Base-by-base conservation (phyloP, 2,329 filamentous ascomycete genomes). In the Fusarium sp. region DNA sequence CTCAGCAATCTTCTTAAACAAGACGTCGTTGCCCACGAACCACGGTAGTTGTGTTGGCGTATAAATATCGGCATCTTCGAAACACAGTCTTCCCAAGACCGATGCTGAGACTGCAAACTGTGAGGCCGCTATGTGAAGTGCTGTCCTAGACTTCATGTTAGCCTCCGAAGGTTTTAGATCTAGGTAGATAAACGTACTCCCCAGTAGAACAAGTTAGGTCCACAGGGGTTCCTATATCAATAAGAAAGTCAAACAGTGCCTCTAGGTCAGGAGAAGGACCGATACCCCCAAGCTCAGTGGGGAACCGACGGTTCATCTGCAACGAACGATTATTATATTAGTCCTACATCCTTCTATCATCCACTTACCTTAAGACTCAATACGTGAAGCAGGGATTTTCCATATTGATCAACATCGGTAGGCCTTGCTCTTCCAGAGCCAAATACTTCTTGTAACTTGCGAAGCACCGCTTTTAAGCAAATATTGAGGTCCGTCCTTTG, bases 21-120 rank as follows among this genome's bases (percentile, higher is more conserved):
- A 1, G 8, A 5, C 0, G 8, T 4, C 4, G 6, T 23, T 1
- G 3, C 1, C 4, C 16, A 12, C 2, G 11, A 7, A 3, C 3
- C 28, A 9, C 12, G 4, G 9, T 7, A 4, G 2, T 5, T 4
- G 3, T 12, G 7, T 4, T 23, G 7, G 8, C 1, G 1, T n/a
- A 32, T 34, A 1, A 2, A 23, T 7, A 8, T 23, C 25, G 5
- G 14, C 6, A 10, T 59, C 32, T 2, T 54, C 48, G 1, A 23
- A 8, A 16, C 18, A 32, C 5, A 56, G 7, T 4, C 13, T 37
- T 2, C 5, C 2, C 4, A 60, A 0, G 0, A 48, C 18, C 0
- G 32, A 12, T 3, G 11, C 1, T 2, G 50, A 20, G 5, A 25
- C 10, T 2, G 10, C 3, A 4, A 14, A 7, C 1, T 3, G 3